Evolutionary conservation across 208 protist genomes (phyloP).

Genomic region (Zelonia costaricensis): DNA sequence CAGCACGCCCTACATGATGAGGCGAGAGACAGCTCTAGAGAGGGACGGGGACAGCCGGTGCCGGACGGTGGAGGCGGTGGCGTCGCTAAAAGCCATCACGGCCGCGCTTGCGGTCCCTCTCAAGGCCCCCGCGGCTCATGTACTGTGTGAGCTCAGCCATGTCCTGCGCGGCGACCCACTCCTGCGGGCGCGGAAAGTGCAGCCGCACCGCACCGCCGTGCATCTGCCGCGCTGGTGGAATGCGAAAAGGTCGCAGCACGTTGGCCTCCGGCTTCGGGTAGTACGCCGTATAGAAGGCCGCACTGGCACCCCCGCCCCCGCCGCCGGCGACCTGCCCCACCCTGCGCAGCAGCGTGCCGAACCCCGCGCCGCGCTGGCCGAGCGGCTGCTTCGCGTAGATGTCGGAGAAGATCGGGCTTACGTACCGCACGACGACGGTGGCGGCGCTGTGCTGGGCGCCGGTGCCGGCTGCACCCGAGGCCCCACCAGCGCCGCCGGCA

Average conservation of each 20-base stretch:
- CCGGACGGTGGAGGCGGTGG: too few species aligned
- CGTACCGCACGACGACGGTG: conserved; percentile 34
- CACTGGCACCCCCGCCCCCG: conserved; percentile 8
- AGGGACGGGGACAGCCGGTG: too few species aligned
- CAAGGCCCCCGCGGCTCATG: conserved; percentile 18
- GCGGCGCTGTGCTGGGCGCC: conserved; percentile 10
- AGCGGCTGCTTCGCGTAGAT: conserved; percentile 47
- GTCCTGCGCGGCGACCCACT: conserved; percentile 64
- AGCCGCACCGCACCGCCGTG: conserved; percentile 35
- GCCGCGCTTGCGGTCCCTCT: conserved; percentile 30
- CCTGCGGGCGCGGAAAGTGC: conserved; percentile 54
- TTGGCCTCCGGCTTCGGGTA: conserved; percentile 52
- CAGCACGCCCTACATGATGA: too few species aligned
- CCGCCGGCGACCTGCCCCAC: conserved; percentile 14
- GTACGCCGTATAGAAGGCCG: conserved; percentile 28
- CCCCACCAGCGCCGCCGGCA: background rate
- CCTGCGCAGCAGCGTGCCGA: conserved; percentile 48
- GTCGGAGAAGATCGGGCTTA: conserved; percentile 30
- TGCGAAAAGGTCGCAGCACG: conserved; percentile 49
- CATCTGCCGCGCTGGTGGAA: conserved; percentile 39
- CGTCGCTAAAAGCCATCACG: conserved; percentile 28
- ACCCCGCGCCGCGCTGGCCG: conserved; percentile 51
- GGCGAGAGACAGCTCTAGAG: too few species aligned
- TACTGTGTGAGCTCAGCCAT: conserved; percentile 56
- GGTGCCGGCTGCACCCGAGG: background rate